Evolutionary conservation across 2,329 filamentous ascomycete species (phyloP).

Genomic region (Aschersonia sp.): DNA sequence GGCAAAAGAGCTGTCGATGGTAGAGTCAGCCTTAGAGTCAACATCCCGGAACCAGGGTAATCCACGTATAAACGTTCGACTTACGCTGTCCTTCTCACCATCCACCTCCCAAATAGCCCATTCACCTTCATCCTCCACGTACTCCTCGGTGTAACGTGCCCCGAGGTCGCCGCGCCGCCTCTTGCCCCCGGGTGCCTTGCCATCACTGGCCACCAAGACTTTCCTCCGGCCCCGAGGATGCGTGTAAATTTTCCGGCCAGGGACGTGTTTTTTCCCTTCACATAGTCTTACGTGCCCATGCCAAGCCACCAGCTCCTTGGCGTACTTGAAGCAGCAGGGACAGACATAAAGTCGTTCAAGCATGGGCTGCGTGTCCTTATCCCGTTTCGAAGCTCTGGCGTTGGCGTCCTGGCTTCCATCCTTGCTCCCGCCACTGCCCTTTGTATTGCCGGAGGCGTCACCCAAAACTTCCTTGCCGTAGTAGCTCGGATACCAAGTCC

Average conservation of each 20-base stretch:
- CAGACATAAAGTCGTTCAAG: constrained; percentile 72
- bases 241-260: constrained; percentile 62
- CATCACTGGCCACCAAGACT: constrained; percentile 20
- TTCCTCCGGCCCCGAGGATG: constrained; percentile 34
- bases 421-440: constrained; percentile 10
- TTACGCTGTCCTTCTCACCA: constrained; percentile 65
- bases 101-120: constrained; percentile 91
- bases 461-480: constrained; percentile 61
- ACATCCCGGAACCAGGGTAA: too few relatives aligned
- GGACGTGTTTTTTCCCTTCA: constrained; percentile 32
- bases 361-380: constrained; percentile 24
- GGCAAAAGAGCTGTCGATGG: constrained; percentile 57
- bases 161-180: constrained; percentile 21
- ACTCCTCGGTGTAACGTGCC: constrained; percentile 24
- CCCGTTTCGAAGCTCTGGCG: constrained; percentile 16
- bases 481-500: constrained; percentile 86
- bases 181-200: constrained; percentile 18
- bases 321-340: constrained; percentile 89
- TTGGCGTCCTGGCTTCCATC: constrained; percentile 13
- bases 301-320: constrained; percentile 45
- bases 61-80: constrained; percentile 11
- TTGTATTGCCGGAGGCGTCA: constrained; percentile 22
- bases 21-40: neutral
- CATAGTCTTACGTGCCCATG: constrained; percentile 44
- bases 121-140: constrained; percentile 47